Percentiles rank a stretch among this genome's conserved stretches.
Conservation (phyloP, 2,329 filamentous ascomycete genomes). For the Monilinia laxa region DNA sequence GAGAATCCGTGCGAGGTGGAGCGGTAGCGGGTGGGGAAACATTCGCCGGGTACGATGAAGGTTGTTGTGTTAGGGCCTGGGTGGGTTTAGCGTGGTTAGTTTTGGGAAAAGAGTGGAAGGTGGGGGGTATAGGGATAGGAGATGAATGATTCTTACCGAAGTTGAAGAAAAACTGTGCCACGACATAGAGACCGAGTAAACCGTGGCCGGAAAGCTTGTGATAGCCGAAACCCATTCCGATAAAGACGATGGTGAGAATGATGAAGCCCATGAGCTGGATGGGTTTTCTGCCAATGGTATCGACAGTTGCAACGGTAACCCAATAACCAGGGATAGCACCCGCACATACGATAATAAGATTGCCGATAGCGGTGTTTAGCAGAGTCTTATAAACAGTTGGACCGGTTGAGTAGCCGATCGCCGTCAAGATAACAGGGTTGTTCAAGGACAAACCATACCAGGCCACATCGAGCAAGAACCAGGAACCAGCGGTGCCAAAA, state of each 20-base stretch:
- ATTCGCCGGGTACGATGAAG: conserved; percentile 43
- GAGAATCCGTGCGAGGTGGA: conserved; percentile 41
- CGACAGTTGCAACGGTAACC: conserved; percentile 71
- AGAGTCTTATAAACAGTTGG: conserved; percentile 65
- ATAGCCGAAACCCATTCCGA: conserved; percentile 62
- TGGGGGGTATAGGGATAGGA: no score
- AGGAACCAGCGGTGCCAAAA: conserved; percentile 78
- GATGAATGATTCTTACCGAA: conserved; percentile 43
- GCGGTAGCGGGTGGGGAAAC: conserved; percentile 42
- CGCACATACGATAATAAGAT: conserved; percentile 74
- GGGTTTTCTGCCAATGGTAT: conserved; percentile 76
- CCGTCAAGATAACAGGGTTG: conserved; percentile 67
- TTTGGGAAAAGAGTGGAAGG: no score
- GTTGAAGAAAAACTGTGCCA: conserved; percentile 68
- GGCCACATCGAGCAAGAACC: conserved; percentile 70
- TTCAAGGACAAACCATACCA: conserved; percentile 66
- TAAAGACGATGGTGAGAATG: conserved; percentile 61
- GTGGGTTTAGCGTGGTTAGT: no score
- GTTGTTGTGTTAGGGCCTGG: conserved; percentile 41
- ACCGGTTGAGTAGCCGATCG: conserved; percentile 70
- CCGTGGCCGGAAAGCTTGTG: conserved; percentile 49
- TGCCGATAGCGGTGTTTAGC: conserved; percentile 72
- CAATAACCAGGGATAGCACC: conserved; percentile 81
- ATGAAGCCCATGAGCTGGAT: conserved; percentile 67
- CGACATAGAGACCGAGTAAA: conserved; percentile 61